Evolutionary conservation across 768 basidiomycete genomes (phyloP).

Genomic region (Paxillus ammoniavirescens): DNA sequence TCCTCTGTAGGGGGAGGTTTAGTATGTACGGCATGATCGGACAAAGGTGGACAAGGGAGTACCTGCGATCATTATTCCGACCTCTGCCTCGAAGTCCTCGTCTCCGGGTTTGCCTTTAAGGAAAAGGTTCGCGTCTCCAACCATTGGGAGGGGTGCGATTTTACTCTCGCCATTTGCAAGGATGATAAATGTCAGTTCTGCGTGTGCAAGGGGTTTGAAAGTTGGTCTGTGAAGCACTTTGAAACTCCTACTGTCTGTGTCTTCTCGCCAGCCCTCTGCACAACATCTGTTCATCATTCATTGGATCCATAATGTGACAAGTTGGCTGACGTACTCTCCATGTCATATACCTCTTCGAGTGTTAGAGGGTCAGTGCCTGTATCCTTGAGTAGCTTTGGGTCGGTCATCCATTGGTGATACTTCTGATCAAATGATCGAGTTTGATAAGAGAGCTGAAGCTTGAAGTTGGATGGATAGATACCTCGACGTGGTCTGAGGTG

Average conservation of each 20-base stretch:
- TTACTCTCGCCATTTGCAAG: constrained; percentile 42
- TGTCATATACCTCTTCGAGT: constrained; percentile 79
- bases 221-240: not conserved
- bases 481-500: constrained; percentile 49
- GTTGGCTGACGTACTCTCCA: constrained; percentile 65
- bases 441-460: not conserved
- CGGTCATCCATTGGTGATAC: constrained; percentile 90
- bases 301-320: not conserved
- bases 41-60: not conserved
- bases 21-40: not conserved
- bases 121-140: constrained; percentile 93
- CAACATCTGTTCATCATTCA: not conserved
- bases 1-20: constrained; percentile 44
- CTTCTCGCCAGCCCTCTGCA: constrained; percentile 80
- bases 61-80: constrained; percentile 94
- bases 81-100: constrained; percentile 67
- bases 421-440: constrained; percentile 39
- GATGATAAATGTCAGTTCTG: constrained; percentile 89
- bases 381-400: constrained; percentile 63
- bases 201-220: not conserved
- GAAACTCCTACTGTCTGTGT: constrained; percentile 66
- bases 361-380: constrained; percentile 86
- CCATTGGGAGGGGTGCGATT: constrained; percentile 55
- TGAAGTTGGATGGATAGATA: not conserved
- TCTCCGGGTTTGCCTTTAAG: constrained; percentile 52